phyloP scores from a whole-genome alignment of 768 basidiomycete species.

The Rhizopogon vesiculosus region DNA sequence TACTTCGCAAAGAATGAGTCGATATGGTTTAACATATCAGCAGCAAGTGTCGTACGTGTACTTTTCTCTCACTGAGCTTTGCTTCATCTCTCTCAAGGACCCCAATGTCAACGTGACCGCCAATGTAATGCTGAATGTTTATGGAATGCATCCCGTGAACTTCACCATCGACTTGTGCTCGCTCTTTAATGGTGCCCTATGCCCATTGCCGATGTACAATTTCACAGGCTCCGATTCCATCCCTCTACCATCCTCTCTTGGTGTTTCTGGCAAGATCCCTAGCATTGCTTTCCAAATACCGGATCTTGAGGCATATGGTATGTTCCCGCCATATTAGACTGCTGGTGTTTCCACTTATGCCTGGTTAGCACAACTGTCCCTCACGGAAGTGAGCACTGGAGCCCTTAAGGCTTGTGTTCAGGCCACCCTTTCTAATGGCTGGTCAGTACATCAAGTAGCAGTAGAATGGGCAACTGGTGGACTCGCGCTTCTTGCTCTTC shows the following conservation, averaged over 20 bases:
- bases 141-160: slow-evolving; percentile 81
- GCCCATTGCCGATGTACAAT: slow-evolving; percentile 78
- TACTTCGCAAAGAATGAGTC: slow-evolving; percentile 71
- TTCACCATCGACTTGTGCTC: slow-evolving; percentile 83
- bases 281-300: slow-evolving; percentile 82
- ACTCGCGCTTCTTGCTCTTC: slow-evolving; percentile 56
- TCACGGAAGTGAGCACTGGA: slow-evolving; percentile 66
- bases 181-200: slow-evolving; percentile 73
- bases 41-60: slow-evolving; percentile 74
- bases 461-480: slow-evolving; percentile 79
- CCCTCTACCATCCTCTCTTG: slow-evolving; percentile 54
- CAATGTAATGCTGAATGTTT: slow-evolving; percentile 80
- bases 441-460: slow-evolving; percentile 67
- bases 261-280: slow-evolving; percentile 58
- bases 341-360: slow-evolving; percentile 3
- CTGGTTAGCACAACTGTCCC: slow-evolving; percentile 67
- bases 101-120: slow-evolving; percentile 77
- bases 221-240: slow-evolving; percentile 81
- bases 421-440: slow-evolving; percentile 88
- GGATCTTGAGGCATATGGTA: slow-evolving; percentile 70
- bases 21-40: slow-evolving; percentile 79
- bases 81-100: slow-evolving; percentile 38
- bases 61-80: neutral
- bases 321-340: neutral
- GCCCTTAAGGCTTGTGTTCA: slow-evolving; percentile 85